phyloP scores from a whole-genome alignment of 768 basidiomycete genomes.

The Trametes cubensis region DNA sequence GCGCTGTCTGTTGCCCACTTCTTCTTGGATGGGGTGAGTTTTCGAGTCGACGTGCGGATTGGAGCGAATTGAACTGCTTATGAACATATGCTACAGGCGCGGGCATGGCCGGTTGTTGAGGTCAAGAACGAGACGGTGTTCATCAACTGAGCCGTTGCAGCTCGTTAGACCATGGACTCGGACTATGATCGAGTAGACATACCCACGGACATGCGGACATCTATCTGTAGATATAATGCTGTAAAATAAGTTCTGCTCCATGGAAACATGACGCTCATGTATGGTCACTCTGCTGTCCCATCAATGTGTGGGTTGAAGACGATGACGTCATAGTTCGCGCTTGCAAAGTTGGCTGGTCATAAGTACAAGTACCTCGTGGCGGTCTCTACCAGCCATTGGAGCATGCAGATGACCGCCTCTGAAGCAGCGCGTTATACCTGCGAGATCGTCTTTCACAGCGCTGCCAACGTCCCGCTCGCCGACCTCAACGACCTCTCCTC shows the following conservation, averaged over 20 bases:
- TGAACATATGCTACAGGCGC: background rate
- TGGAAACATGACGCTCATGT: background rate
- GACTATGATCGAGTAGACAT: too few relatives aligned
- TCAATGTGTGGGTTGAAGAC: too few relatives aligned
- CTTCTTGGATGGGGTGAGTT: conserved; percentile 28
- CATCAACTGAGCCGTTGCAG: background rate
- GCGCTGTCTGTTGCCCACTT: conserved; percentile 28
- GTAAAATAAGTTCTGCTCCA: background rate
- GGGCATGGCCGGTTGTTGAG: conserved; percentile 9
- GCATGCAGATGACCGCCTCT: background rate
- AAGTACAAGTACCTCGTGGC: background rate
- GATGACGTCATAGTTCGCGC: background rate
- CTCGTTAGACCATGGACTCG: too few relatives aligned
- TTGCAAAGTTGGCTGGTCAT: background rate
- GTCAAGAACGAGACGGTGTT: background rate
- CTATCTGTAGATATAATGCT: background rate
- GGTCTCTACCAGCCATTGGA: too few relatives aligned
- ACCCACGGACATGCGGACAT: too few relatives aligned
- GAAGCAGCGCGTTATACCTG: conserved; percentile 21
- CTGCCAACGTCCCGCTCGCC: conserved; percentile 28
- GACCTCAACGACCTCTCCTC: conserved; percentile 32
- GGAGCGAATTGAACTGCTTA: too few relatives aligned
- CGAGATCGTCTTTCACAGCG: conserved; percentile 29
- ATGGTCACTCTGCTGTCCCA: background rate
- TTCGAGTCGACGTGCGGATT: background rate